These are phyloP conservation scores for Candida odintsovae DNA, from an alignment of 805 yeast genomes.

Conservation along the genomic window DNA sequence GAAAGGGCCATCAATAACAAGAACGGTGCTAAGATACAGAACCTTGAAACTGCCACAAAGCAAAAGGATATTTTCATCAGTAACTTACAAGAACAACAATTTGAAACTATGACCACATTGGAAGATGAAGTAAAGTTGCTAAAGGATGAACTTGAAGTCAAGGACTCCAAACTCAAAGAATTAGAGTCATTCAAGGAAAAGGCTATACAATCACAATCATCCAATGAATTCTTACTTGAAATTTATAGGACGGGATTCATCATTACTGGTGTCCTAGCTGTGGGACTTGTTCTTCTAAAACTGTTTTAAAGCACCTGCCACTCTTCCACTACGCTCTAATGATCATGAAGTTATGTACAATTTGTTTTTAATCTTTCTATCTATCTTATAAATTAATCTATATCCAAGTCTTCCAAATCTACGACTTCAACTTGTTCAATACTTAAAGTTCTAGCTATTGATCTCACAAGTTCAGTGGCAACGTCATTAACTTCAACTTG, in stretches of 20 bases:
- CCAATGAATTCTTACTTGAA: neutral
- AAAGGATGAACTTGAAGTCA: neutral
- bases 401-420: conserved; percentile 27
- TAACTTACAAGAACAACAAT: neutral
- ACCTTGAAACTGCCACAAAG: neutral
- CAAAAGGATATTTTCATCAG: neutral
- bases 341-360: neutral
- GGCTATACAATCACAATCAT: neutral
- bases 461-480: conserved; percentile 37
- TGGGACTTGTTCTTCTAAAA: neutral
- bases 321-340: neutral
- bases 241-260: neutral
- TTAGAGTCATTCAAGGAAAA: neutral
- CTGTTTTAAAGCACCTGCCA: neutral
- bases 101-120: neutral
- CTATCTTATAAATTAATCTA: conserved; percentile 6
- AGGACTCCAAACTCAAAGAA: neutral
- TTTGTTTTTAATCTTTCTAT: neutral
- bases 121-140: neutral
- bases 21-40: neutral
- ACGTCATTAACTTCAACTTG: conserved; percentile 27
- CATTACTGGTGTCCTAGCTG: neutral
- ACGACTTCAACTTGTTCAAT: conserved; percentile 32
- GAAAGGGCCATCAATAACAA: neutral
- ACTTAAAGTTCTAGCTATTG: conserved; percentile 36